These are phyloP conservation scores for Primulina eburnea DNA, from an alignment of 257 asterid genomes.

Conservation along the genomic window DNA sequence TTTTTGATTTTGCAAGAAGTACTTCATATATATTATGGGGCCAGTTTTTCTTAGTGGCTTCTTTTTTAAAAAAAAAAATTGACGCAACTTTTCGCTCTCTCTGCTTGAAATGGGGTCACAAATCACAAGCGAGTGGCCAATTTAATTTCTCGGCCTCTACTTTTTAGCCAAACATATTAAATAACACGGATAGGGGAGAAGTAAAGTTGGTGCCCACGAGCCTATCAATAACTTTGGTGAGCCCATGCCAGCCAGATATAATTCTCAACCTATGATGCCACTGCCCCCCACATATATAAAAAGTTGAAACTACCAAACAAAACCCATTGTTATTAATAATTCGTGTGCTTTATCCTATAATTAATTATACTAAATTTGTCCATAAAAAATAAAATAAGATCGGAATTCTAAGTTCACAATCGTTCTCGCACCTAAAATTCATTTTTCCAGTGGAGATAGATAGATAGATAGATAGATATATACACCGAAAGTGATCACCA, in stretches of 20 bases:
- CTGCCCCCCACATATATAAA: slow-evolving; percentile 13
- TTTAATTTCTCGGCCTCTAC: slow-evolving; percentile 25
- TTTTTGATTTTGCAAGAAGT: too few species aligned
- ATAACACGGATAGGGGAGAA: slow-evolving; percentile 13
- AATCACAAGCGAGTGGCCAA: slow-evolving; percentile 26
- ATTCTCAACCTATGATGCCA: too few species aligned
- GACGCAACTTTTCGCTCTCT: slow-evolving; percentile 28
- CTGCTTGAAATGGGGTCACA: slow-evolving; percentile 40
- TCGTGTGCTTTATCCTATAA: neutral
- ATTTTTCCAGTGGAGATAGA: too few species aligned
- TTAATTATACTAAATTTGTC: too few species aligned
- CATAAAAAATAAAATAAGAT: neutral
- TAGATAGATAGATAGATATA: too few species aligned
- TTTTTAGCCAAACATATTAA: slow-evolving; percentile 28
- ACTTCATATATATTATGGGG: neutral
- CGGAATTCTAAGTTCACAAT: neutral
- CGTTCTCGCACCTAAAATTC: neutral
- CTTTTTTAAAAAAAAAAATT: slow-evolving; percentile 4
- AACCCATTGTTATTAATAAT: neutral
- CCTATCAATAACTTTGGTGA: slow-evolving; percentile 1
- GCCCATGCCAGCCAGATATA: too few species aligned
- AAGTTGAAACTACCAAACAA: slow-evolving; percentile 35
- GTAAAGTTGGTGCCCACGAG: slow-evolving; percentile 66
- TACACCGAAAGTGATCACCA: slow-evolving; percentile 20
- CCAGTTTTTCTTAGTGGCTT: slow-evolving; percentile 27